Base-by-base conservation (phyloP, 176 grass and related monocot genomes). In the Rhipidocladum racemiflorum region DNA sequence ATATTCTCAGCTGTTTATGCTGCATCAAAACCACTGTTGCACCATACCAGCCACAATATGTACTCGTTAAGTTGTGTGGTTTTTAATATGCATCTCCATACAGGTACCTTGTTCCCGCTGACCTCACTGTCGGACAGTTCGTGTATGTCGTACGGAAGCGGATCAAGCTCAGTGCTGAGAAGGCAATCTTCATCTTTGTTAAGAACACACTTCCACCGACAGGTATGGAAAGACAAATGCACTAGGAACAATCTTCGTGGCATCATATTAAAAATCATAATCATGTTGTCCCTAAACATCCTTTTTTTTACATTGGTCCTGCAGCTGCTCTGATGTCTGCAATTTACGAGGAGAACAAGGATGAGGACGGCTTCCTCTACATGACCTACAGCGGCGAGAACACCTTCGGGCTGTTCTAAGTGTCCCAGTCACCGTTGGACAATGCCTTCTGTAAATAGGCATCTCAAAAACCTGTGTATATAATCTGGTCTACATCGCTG, bases 301-400 rank as follows among this genome's bases (percentile, higher is more conserved):
- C n/a, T n/a, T 0, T 9, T 81, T 35, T 35, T 54, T 3, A 43
- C 18, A n/a, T 43, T 30, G 14, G 34, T 28, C 14, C 40, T 90
- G 46, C 76, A 97, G 94, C 94, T 66, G 90, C 94, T n/a, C 83
- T 97, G 86, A 97, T 97, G 90, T 93, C 94, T 13, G 84, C 94
- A 0, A 89, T 97, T 72, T 97, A 97, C 6, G 94, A 97, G 61
- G 94, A 97, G 30, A 92, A 97, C 83, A 97, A 93, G 69, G 94
- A 97, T 14, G 94, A 91, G 35, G 94, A 97, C 28, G 94, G 94
- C 27, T 97, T 97, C 60, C 94, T 97, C 9, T 97, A 97, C 84
- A 97, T 97, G 94, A 93, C 86, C 43, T 97, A 97, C 90, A 97
- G 94, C 28, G 94, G 94, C 11, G 94, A 97, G 86, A 97, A 97